phyloP scores from a whole-genome alignment of 2,329 filamentous ascomycete genomes.

The Amphichorda felina region DNA sequence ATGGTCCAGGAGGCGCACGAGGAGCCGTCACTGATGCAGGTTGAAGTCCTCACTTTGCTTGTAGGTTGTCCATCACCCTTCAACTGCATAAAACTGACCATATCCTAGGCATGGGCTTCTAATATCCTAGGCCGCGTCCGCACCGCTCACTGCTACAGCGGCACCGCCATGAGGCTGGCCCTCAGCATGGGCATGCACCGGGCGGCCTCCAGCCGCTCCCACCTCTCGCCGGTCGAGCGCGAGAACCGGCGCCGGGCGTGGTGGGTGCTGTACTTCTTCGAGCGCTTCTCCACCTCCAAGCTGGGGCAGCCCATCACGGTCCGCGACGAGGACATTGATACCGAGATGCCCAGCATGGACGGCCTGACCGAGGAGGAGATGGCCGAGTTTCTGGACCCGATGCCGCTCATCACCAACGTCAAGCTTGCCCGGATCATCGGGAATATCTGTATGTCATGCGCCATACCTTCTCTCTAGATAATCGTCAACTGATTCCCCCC shows the following conservation, averaged over 20 bases:
- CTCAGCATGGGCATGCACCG: constrained; percentile 30
- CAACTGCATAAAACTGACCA: too few relatives aligned
- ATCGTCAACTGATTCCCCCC: neutral
- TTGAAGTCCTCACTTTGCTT: constrained; percentile 26
- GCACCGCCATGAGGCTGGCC: constrained; percentile 23
- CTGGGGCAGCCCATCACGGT: constrained; percentile 17
- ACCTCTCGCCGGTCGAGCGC: constrained; percentile 10
- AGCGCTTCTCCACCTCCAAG: constrained; percentile 18
- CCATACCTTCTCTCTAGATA: neutral
- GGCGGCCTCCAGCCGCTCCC: constrained; percentile 9
- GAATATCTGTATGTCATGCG: constrained; percentile 10
- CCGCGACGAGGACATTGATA: constrained; percentile 19
- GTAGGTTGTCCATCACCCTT: constrained; percentile 12
- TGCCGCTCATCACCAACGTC: constrained; percentile 14
- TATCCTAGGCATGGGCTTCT: constrained; percentile 15
- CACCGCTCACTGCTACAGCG: constrained; percentile 19
- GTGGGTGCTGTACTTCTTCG: constrained; percentile 21
- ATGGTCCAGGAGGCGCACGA: constrained; percentile 28
- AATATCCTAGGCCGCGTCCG: constrained; percentile 21
- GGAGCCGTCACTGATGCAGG: constrained; percentile 27
- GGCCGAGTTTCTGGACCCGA: constrained; percentile 15
- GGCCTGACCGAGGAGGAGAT: constrained; percentile 13
- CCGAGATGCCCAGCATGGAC: constrained; percentile 17
- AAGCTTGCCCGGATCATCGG: constrained; percentile 17
- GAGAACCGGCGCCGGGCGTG: constrained; percentile 15